Percentiles rank a stretch among this genome's conserved stretches.
Conservation (phyloP, 305 asterid species). For the Fraxinus platypoda region DNA sequence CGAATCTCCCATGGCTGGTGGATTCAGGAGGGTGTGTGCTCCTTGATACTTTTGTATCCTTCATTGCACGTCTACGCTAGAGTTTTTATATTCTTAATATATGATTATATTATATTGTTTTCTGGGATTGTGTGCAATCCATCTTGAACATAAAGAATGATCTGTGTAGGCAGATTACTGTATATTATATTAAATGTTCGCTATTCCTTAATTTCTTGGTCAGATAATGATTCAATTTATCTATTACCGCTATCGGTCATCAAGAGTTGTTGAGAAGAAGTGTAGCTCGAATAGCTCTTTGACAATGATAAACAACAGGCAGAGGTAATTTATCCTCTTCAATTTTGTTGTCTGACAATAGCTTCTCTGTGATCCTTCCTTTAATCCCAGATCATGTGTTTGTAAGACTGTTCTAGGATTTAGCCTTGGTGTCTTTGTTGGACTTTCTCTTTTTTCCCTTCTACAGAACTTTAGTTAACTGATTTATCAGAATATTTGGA, state of each 20-base stretch:
- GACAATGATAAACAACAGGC: constrained; percentile 20
- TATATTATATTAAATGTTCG: neutral
- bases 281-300: constrained; percentile 23
- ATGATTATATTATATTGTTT: neutral
- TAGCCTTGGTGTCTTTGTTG: neutral
- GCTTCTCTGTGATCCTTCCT: neutral
- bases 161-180: neutral
- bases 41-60: constrained; percentile 76
- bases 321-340: constrained; percentile 26
- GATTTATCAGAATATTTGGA: neutral
- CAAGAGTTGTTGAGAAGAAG: constrained; percentile 26
- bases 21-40: constrained; percentile 66
- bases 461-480: neutral
- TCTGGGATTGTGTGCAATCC: neutral
- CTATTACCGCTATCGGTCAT: constrained; percentile 40
- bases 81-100: neutral
- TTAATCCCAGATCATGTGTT: neutral
- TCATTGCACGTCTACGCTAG: neutral
- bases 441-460: neutral
- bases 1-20: constrained; percentile 80
- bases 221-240: constrained; percentile 60
- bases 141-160: neutral
- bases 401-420: neutral
- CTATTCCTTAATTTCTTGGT: constrained; percentile 37
- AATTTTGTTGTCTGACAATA: neutral